Percentiles rank a stretch among this genome's conserved stretches.
Evolutionary conservation across 2,329 filamentous ascomycete species (phyloP).

Genomic region (Fusarium dimerum): DNA sequence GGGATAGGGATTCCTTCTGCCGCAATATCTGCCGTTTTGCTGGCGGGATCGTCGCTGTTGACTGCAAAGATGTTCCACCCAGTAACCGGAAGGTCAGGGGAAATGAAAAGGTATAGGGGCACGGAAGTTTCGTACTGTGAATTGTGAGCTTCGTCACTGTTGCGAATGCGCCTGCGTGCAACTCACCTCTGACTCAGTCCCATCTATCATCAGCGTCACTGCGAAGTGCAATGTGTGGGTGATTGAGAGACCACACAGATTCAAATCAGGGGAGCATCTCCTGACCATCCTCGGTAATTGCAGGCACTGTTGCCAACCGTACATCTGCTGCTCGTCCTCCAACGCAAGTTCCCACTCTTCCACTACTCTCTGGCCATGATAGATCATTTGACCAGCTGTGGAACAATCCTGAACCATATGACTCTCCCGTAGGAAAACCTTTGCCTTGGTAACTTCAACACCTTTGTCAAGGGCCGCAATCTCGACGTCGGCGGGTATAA

Average conservation of each 20-base stretch:
- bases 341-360: slow-evolving; percentile 1
- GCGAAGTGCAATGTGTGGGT: slow-evolving; percentile 3
- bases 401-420: neutral
- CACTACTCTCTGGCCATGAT: slow-evolving; percentile 1
- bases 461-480: neutral
- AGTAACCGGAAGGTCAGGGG: slow-evolving; percentile 4
- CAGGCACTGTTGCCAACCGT: slow-evolving; percentile 5
- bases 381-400: neutral
- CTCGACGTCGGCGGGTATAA: neutral
- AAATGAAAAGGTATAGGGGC: slow-evolving; percentile 2
- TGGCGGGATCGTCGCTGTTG: neutral
- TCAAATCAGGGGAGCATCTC: slow-evolving; percentile 2
- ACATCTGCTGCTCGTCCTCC: neutral
- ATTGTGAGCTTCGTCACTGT: neutral
- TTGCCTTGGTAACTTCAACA: neutral
- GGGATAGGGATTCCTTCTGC: slow-evolving; percentile 5
- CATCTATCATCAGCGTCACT: neutral
- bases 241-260: neutral
- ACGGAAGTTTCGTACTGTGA: neutral
- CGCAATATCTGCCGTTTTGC: neutral
- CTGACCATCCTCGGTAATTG: neutral
- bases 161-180: rapidly evolving
- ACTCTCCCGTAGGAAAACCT: neutral
- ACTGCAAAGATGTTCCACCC: slow-evolving; percentile 5
- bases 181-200: slow-evolving; percentile 1